Conservation (phyloP, 1,284 basidiomycete species). For the Farysia itapuensis region DNA sequence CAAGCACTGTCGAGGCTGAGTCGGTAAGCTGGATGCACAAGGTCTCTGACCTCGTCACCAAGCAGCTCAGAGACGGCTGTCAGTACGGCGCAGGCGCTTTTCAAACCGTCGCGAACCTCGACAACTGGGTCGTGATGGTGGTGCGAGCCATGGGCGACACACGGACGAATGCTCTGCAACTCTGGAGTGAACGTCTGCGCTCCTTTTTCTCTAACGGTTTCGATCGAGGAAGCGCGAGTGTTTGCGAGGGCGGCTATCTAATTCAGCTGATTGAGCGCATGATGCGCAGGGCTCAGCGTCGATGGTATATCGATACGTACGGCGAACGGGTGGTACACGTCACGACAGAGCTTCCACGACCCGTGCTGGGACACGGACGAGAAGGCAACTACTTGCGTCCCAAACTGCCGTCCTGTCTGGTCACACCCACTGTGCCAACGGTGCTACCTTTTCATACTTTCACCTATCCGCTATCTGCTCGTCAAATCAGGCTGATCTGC, state of each 20-base stretch:
- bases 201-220: conserved; percentile 60
- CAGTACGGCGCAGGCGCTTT: conserved; percentile 63
- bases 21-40: conserved; percentile 63
- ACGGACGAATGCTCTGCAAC: conserved; percentile 49
- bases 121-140: conserved; percentile 65
- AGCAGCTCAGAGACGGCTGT: conserved; percentile 64
- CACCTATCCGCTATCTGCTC: conserved; percentile 65
- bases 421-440: conserved; percentile 63
- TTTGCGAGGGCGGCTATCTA: conserved; percentile 66
- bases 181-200: conserved; percentile 62
- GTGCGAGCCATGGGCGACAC: conserved; percentile 42
- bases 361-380: conserved; percentile 5
- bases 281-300: conserved; percentile 64
- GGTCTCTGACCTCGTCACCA: conserved; percentile 63
- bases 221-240: conserved; percentile 43
- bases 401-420: conserved; percentile 61
- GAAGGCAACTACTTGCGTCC: conserved; percentile 55
- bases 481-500: conserved; percentile 66
- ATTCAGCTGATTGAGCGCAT: conserved; percentile 67
- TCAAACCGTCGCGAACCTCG: conserved; percentile 56
- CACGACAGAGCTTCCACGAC: conserved; percentile 12
- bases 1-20: conserved; percentile 5
- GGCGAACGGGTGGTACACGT: conserved; percentile 4
- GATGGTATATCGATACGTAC: conserved; percentile 64
- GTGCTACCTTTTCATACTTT: conserved; percentile 70